Evolutionary conservation across 495 filamentous ascomycete genomes (phyloP).

Genomic region (Hypoxylon trugodes): DNA sequence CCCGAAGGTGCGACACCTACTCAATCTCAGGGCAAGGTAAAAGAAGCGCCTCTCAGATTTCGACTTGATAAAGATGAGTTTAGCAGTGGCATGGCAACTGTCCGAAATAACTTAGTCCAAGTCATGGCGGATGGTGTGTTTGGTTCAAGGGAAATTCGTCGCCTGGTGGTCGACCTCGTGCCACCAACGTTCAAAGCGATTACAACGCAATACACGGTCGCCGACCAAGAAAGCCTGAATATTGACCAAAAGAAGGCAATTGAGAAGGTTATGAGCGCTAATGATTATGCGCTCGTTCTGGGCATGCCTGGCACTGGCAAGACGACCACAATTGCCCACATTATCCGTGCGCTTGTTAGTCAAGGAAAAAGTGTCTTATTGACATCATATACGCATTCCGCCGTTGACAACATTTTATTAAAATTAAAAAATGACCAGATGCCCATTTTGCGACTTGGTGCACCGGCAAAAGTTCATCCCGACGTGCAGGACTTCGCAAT

Average conservation of each 20-base stretch:
- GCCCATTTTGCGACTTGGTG: conserved; percentile 83
- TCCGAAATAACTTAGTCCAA: conserved; percentile 91
- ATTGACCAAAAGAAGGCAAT: conserved; percentile 86
- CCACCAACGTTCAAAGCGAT: conserved; percentile 76
- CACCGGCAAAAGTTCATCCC: conserved; percentile 82
- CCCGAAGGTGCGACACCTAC: conserved; percentile 57
- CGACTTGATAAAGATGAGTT: conserved; percentile 98
- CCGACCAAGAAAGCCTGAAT: conserved; percentile 73
- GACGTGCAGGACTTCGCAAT: conserved; percentile 85
- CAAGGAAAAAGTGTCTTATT: conserved; percentile 92
- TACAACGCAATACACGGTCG: conserved; percentile 63
- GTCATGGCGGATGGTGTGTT: conserved; percentile 83
- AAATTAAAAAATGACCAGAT: conserved; percentile 85
- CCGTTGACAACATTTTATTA: conserved; percentile 95
- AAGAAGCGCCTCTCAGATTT: conserved; percentile 70
- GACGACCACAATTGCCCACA: conserved; percentile 96
- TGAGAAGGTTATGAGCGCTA: conserved; percentile 91
- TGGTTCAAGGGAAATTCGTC: conserved; percentile 76
- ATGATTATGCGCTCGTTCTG: conserved; percentile 92
- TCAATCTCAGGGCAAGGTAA: conserved; percentile 56
- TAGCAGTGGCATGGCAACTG: conserved; percentile 94
- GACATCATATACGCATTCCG: conserved; percentile 95
- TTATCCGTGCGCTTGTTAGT: conserved; percentile 87
- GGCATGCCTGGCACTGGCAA: conserved; percentile 99
- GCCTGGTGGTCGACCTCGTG: conserved; percentile 76